A percentile compares a stretch with the other conserved stretches of the same genome.
Evolutionary conservation across 805 yeast species (phyloP).

Genomic region (Yamadazyma nakazawae): DNA sequence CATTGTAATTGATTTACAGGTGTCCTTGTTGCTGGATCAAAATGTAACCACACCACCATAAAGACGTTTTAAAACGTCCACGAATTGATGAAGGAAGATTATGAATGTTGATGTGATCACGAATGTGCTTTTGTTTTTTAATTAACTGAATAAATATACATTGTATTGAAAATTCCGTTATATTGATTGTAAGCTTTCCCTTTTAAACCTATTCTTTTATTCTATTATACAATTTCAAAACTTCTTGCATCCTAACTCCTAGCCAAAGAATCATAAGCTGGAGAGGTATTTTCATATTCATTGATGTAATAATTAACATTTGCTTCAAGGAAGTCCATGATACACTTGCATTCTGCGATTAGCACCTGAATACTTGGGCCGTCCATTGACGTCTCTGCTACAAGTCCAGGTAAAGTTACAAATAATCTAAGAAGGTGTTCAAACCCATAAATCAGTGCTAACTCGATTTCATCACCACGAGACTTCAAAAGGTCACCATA

Average conservation of each 20-base stretch:
- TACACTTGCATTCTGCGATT: conserved; percentile 50
- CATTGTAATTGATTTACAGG: conserved; percentile 20
- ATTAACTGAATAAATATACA: conserved; percentile 12
- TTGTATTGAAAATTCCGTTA: neutral
- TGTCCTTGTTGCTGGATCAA: neutral
- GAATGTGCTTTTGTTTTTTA: neutral
- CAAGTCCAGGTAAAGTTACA: conserved; percentile 77
- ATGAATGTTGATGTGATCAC: conserved; percentile 5
- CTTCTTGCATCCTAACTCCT: conserved; percentile 11
- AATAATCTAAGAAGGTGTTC: conserved; percentile 79
- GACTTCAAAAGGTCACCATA: conserved; percentile 49
- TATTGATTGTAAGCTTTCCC: neutral
- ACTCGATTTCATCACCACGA: conserved; percentile 13
- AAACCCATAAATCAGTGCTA: conserved; percentile 60
- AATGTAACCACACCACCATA: conserved; percentile 2
- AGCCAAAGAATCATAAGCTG: conserved; percentile 39
- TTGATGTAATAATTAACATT: conserved; percentile 35
- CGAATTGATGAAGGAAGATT: neutral
- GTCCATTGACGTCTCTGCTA: conserved; percentile 79
- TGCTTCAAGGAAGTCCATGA: conserved; percentile 50
- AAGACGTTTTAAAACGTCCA: neutral
- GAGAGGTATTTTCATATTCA: conserved; percentile 36
- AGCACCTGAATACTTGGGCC: conserved; percentile 59
- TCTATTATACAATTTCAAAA: neutral
- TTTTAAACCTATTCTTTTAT: neutral